Evolutionary conservation across 805 yeast species (phyloP).

Genomic region (Lipomyces oligophaga): DNA sequence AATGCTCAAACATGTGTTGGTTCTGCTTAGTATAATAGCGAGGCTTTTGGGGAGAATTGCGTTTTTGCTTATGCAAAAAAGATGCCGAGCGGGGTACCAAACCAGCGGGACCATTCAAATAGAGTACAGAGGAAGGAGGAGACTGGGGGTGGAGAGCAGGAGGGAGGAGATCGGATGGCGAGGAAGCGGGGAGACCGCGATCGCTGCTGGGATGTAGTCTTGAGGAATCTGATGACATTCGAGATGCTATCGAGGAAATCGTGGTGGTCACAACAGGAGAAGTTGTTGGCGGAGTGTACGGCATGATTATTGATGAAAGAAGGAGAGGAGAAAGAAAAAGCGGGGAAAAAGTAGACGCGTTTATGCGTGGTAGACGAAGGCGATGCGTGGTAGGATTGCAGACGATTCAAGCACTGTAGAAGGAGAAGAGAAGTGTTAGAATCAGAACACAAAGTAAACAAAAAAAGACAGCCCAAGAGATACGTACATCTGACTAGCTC

Average conservation of each 20-base stretch:
- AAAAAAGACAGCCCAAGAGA: too few species aligned
- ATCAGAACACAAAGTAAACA: too few species aligned
- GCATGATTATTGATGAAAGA: slow-evolving; percentile 11
- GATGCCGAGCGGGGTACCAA: background rate
- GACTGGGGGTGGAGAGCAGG: slow-evolving; percentile 17
- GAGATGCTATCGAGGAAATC: slow-evolving; percentile 5
- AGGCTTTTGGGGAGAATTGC: slow-evolving; percentile 14
- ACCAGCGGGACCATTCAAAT: slow-evolving; percentile 13
- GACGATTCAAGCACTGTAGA: too few species aligned
- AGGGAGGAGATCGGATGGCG: slow-evolving; percentile 14
- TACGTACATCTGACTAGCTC: too few species aligned
- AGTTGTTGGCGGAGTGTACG: slow-evolving; percentile 28
- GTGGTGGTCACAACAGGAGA: slow-evolving; percentile 14
- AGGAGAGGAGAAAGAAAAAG: slow-evolving; percentile 6
- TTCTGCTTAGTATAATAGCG: too few species aligned
- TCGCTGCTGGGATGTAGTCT: background rate
- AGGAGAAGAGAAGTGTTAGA: too few species aligned
- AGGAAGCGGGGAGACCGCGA: slow-evolving; percentile 1
- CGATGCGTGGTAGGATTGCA: too few species aligned
- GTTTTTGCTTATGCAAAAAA: slow-evolving; percentile 17
- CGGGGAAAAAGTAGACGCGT: background rate
- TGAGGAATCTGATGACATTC: slow-evolving; percentile 1
- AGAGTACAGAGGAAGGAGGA: slow-evolving; percentile 17
- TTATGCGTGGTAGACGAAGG: background rate
- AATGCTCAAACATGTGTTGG: too few species aligned